phyloP scores from a whole-genome alignment of 371 early-diverging fungal genomes.

The Mucor sp. region DNA sequence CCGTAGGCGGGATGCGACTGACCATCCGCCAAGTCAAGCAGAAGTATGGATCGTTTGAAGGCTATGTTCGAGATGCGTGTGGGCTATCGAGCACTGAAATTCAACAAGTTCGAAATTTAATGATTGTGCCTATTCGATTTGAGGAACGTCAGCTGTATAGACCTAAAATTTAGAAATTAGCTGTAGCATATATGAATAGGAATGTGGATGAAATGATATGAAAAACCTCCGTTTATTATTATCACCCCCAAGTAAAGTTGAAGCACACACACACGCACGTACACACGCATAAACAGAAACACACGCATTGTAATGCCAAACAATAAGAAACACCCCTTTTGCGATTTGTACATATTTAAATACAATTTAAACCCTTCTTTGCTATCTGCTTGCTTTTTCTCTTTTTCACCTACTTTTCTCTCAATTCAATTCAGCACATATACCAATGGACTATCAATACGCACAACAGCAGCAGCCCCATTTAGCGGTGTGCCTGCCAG shows the following conservation, averaged over 20 bases:
- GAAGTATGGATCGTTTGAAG: slow-evolving; percentile 38
- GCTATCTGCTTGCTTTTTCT: background rate
- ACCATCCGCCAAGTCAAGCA: slow-evolving; percentile 23
- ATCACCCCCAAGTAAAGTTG: background rate
- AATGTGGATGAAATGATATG: background rate
- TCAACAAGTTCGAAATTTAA: slow-evolving; percentile 22
- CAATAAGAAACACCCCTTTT: slow-evolving; percentile 5
- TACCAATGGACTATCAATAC: background rate
- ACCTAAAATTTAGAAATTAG: slow-evolving; percentile 24
- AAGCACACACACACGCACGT: background rate
- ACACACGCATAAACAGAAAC: background rate
- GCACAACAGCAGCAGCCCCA: slow-evolving; percentile 16
- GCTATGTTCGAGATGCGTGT: slow-evolving; percentile 28
- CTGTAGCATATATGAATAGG: background rate
- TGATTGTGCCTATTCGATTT: slow-evolving; percentile 38
- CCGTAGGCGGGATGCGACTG: slow-evolving; percentile 38
- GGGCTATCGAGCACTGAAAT: slow-evolving; percentile 24
- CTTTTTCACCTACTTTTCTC: slow-evolving; percentile 1
- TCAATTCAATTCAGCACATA: slow-evolving; percentile 5
- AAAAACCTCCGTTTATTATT: slow-evolving; percentile 5
- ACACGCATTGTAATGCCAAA: background rate
- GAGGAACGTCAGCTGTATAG: slow-evolving; percentile 43
- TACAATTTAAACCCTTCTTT: background rate
- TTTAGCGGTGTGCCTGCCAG: slow-evolving; percentile 37
- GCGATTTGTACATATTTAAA: slow-evolving; percentile 1